Evolutionary conservation across 2,329 filamentous ascomycete genomes (phyloP), one percentile per base, ranked within the genome.

Genomic region (Colletotrichum horii): DNA sequence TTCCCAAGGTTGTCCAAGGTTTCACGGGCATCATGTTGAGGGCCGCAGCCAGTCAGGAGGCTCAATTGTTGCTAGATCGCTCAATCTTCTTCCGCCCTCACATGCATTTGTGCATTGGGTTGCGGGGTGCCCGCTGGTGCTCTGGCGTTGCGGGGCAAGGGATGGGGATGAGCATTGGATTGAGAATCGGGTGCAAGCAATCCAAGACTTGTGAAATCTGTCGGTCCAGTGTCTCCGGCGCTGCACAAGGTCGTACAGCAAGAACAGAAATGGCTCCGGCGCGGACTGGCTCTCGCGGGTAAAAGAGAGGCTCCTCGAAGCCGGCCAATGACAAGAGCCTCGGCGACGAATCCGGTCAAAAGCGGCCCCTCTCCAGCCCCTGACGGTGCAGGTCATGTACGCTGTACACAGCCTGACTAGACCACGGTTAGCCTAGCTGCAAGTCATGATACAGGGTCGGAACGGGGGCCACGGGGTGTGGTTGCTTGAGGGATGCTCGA

Each of bases 281-380:
- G 70, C 64, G 26, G 62, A 70, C 71, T 66, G 64, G 64, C 73
- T 65, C 48, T 69, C 55, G 74, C 74, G 70, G 58, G 74, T 65
- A 76, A 68, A 52, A 48, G 56, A 75, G 70, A 58, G 70, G 58
- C 60, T 73, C 56, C 30, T 60, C 19, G 24, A 14, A 12, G 24
- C 19, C 52, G 24, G 43, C 74, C 70, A 76, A 74, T 76, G 26
- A 52, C 43, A 58, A 64, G 36, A 62, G 58, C 55, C 64, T 6
- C 64, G 48, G 32, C 28, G 74, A 74, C 74, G 74, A 60, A 76
- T 76, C 48, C 74, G 74, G 74, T 60, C 74, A 74, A 66, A 76
- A 58, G 65, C 74, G 64, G 64, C 64, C 69, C 66, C 61, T 71
- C 55, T 30, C n/a, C 19, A 55, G 52, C 68, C 72, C 73, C 73